Evolutionary conservation across 768 basidiomycete genomes (phyloP).

Genomic region (Boletus rubropictus): DNA sequence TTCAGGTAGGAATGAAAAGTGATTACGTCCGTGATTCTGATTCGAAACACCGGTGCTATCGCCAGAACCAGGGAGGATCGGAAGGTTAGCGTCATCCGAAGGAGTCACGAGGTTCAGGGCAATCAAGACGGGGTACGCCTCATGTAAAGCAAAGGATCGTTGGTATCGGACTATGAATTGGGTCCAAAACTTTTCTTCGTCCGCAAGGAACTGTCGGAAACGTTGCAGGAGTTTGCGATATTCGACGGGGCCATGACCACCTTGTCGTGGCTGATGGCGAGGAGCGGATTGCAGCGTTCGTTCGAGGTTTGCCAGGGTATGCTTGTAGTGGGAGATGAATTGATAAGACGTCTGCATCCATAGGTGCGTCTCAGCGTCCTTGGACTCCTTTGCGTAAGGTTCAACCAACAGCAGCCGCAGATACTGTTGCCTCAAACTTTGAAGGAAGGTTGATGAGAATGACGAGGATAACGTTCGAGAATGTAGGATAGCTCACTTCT

Average conservation of each 20-base stretch:
- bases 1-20: conserved; percentile 60
- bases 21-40: conserved; percentile 44
- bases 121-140: conserved; percentile 53
- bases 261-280: conserved; percentile 33
- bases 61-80: conserved; percentile 19
- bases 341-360: conserved; percentile 93
- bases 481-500: conserved; percentile 53
- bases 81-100: conserved; percentile 32
- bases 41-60: conserved; percentile 18
- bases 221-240: conserved; percentile 80
- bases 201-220: conserved; percentile 83
- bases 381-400: conserved; percentile 66
- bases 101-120: conserved; percentile 49
- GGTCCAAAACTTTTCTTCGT: conserved; percentile 91
- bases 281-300: conserved; percentile 42
- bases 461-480: conserved; percentile 1
- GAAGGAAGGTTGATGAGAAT: conserved; percentile 6
- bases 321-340: conserved; percentile 79
- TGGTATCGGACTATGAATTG: conserved; percentile 72
- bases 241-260: conserved; percentile 64
- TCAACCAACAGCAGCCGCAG: conserved; percentile 63
- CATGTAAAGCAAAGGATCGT: conserved; percentile 62
- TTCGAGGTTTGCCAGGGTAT: conserved; percentile 64
- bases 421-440: conserved; percentile 66
- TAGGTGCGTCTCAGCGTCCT: conserved; percentile 75